Evolutionary conservation across 257 asterid genomes (phyloP), one percentile per base, ranked within the genome.

Genomic region (Gentiana straminea): DNA sequence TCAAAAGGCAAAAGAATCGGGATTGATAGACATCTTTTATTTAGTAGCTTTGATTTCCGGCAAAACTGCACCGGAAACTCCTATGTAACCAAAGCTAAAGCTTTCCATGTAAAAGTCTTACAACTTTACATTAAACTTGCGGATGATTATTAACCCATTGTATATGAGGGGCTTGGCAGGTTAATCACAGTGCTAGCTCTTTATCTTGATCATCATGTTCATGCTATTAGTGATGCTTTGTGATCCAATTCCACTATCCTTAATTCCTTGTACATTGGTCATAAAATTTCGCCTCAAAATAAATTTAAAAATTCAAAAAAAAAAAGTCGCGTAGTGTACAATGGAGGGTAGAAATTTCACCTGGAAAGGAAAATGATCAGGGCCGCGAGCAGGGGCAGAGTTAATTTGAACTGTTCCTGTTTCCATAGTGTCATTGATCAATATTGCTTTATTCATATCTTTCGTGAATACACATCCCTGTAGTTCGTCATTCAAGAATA

Each of bases 361-460:
- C 90, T 90, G 97, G 68, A 86, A 90, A 1, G 98, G 98, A 11
- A 91, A 91, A 79, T 91, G 98, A 47, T 91, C 98, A 0, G 98
- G 98, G 3, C 98, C 98, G 13, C 98, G 94, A 41, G 98, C 96
- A 0, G 98, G 98, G 35, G 98, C 95, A 0, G 98, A 87, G 81
- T 91, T 91, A 61, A 91, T 87, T 80, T 87, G 98, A 54, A 91
- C 88, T 0, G 97, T 87, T 45, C 98, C 96, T 0, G 85, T 71
- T 70, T 91, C 98, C 98, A 91, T 91, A 8, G 98, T 97, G 39
- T 91, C 97, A 45, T 97, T 81, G 24, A 91, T 91, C 74, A 91
- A 36, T 63, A 91, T 81, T 35, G 98, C 98, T 77, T 81, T 91
- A 64, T 87, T 87, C 79, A 91, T 87, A 54, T 91, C 95, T 65